phyloP scores from a whole-genome alignment of 2,329 filamentous ascomycete genomes.

The Stachybotrys elegans region DNA sequence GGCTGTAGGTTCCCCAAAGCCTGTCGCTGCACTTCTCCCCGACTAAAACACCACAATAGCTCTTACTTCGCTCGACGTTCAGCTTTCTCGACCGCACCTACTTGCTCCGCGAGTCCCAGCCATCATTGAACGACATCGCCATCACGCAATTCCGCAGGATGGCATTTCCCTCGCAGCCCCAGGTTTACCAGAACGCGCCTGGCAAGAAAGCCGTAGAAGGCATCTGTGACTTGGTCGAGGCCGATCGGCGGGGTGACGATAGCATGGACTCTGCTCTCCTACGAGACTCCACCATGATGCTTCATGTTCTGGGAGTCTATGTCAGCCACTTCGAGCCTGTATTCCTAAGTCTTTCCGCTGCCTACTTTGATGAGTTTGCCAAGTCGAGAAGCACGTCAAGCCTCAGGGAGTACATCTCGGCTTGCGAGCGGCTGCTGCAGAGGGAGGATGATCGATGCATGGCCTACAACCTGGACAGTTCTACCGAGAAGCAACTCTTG shows the following conservation, averaged over 20 bases:
- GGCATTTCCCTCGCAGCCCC: constrained; percentile 34
- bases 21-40: constrained; percentile 1
- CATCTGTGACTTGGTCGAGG: constrained; percentile 70
- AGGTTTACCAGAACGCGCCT: constrained; percentile 12
- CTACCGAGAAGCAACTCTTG: constrained; percentile 73
- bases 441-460: constrained; percentile 74
- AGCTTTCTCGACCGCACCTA: constrained; percentile 92
- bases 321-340: constrained; percentile 71
- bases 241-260: constrained; percentile 57
- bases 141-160: constrained; percentile 68
- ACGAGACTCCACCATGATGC: constrained; percentile 70
- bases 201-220: constrained; percentile 36
- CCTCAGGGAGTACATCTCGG: constrained; percentile 71
- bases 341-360: constrained; percentile 62
- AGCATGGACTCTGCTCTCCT: constrained; percentile 62
- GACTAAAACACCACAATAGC: constrained; percentile 35
- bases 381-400: constrained; percentile 56
- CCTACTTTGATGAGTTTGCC: constrained; percentile 67
- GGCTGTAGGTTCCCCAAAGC: constrained; percentile 47
- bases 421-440: constrained; percentile 63
- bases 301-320: constrained; percentile 82
- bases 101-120: constrained; percentile 64
- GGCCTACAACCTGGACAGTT: constrained; percentile 73
- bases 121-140: constrained; percentile 76
- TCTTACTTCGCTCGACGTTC: constrained; percentile 79